These are phyloP conservation scores for Suhomyces wounanorum DNA, from an alignment of 1,139 yeast genomes.

Conservation along the genomic window DNA sequence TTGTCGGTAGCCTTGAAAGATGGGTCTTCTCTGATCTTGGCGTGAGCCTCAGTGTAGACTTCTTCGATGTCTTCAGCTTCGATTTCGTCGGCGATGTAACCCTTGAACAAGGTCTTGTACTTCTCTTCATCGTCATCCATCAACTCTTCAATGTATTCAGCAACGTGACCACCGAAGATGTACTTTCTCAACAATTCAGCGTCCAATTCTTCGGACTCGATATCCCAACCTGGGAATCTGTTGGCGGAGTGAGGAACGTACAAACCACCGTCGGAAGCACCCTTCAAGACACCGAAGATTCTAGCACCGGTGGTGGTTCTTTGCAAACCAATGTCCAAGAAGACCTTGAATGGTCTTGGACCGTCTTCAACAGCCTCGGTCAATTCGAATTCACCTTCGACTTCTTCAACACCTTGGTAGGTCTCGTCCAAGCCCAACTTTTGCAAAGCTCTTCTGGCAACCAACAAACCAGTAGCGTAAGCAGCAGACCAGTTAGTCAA, in stretches of 20 bases:
- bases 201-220: constrained; percentile 97
- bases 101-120: constrained; percentile 93
- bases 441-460: constrained; percentile 99
- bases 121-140: constrained; percentile 99
- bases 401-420: constrained; percentile 98
- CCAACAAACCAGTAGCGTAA: constrained; percentile 97
- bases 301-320: constrained; percentile 99
- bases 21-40: constrained; percentile 96
- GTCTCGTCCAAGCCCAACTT: constrained; percentile 98
- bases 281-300: constrained; percentile 98
- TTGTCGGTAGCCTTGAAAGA: constrained; percentile 84
- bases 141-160: constrained; percentile 99
- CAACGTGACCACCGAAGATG: constrained; percentile 99
- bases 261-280: constrained; percentile 99
- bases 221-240: constrained; percentile 99
- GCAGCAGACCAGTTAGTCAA: constrained; percentile 99
- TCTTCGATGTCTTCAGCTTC: constrained; percentile 98
- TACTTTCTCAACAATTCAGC: constrained; percentile 97
- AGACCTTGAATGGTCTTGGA: constrained; percentile 99
- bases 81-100: constrained; percentile 94
- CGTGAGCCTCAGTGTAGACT: constrained; percentile 92
- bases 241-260: constrained; percentile 99
- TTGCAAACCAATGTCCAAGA: constrained; percentile 98
- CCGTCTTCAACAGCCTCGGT: constrained; percentile 99
- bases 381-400: constrained; percentile 97